These are phyloP conservation scores for Trichoderma sp. DNA, from an alignment of 2,329 filamentous ascomycete species.

Conservation along the genomic window DNA sequence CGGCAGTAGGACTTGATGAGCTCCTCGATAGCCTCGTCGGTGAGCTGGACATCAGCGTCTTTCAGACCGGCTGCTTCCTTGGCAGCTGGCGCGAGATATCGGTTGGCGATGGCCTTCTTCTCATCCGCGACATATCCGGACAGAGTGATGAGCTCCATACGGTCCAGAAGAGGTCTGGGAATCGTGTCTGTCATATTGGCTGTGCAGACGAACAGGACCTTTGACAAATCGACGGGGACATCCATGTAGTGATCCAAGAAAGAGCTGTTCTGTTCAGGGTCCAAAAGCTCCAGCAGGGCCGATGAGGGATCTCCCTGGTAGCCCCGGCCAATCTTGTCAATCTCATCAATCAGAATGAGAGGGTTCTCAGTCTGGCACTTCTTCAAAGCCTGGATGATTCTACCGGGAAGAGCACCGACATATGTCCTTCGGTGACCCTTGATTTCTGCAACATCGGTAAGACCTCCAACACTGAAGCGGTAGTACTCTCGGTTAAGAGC, in stretches of 20 bases:
- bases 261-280: constrained; percentile 95
- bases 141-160: constrained; percentile 96
- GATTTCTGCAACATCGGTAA: constrained; percentile 98
- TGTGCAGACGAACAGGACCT: constrained; percentile 97
- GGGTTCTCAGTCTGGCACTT: constrained; percentile 99
- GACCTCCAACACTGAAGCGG: constrained; percentile 93
- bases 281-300: constrained; percentile 87
- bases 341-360: constrained; percentile 92
- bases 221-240: constrained; percentile 94
- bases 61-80: constrained; percentile 91
- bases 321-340: constrained; percentile 96
- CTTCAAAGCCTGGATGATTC: constrained; percentile 97
- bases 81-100: constrained; percentile 90
- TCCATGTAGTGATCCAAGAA: constrained; percentile 99
- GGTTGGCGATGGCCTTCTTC: constrained; percentile 97
- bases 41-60: constrained; percentile 85
- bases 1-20: constrained; percentile 98
- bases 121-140: constrained; percentile 97
- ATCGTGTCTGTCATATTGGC: constrained; percentile 99
- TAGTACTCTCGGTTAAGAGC: constrained; percentile 97
- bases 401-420: constrained; percentile 90
- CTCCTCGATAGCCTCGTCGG: constrained; percentile 87
- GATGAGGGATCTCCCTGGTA: constrained; percentile 97
- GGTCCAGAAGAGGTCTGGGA: constrained; percentile 86
- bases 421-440: constrained; percentile 97